phyloP scores from a whole-genome alignment of 306 rosid species.

The Cucumis sativus region Cucumber_9930_V3 NC_026656.2:12756501-12757000 shows the following conservation, averaged over 20 bases:
- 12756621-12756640: too few species aligned
- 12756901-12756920: constrained; percentile 98
- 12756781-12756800: constrained; percentile 96
- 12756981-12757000: constrained; percentile 95
- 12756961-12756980: constrained; percentile 73
- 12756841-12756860: background rate
- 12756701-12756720: background rate
- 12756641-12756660: too few species aligned
- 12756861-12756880: background rate
- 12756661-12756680: background rate
- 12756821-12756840: background rate
- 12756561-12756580: constrained; percentile 90
- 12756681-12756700: background rate
- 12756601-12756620: too few species aligned
- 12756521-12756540: constrained; percentile 95
- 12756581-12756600: constrained; percentile 62
- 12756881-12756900: constrained; percentile 45
- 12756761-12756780: constrained; percentile 86
- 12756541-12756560: constrained; percentile 85
- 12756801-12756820: constrained; percentile 71
- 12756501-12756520: constrained; percentile 88
- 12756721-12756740: constrained; percentile 46
- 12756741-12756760: constrained; percentile 96
- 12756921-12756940: constrained; percentile 93
- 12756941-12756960: constrained; percentile 72